Evolutionary conservation across 179 eudicot species (phyloP).

Genomic region (Carnegiea gigantea): DNA sequence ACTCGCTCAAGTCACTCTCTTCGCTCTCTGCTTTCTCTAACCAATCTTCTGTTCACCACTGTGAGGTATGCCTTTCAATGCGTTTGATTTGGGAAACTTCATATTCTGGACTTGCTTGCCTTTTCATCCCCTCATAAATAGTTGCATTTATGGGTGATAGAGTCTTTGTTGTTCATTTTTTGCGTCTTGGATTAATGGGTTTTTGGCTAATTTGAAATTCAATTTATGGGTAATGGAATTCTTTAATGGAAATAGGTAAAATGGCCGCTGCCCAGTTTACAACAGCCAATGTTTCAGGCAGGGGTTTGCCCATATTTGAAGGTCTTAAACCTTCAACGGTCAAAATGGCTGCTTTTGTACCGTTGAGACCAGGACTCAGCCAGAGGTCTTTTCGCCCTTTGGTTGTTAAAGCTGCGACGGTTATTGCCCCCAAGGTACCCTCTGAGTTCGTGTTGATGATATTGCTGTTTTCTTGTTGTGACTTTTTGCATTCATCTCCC

Average conservation of each 20-base stretch:
- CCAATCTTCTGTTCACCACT: neutral
- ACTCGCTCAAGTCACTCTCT: conserved; percentile 1
- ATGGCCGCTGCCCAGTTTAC: conserved; percentile 68
- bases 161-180: neutral
- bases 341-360: conserved; percentile 42
- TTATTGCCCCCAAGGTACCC: conserved; percentile 83
- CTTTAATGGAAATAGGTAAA: conserved; percentile 22
- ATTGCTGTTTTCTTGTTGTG: neutral
- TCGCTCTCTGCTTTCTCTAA: neutral
- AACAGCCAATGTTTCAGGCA: conserved; percentile 36
- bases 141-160: neutral
- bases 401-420: conserved; percentile 83
- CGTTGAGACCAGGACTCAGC: conserved; percentile 38
- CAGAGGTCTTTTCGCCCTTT: conserved; percentile 57
- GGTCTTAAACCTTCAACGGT: conserved; percentile 52
- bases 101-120: neutral
- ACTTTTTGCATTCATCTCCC: neutral
- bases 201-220: conserved; percentile 2
- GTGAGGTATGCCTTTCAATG: neutral
- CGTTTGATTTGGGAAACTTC: neutral
- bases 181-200: neutral
- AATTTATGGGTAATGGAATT: neutral
- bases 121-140: neutral
- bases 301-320: conserved; percentile 58
- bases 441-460: neutral